Evolutionary conservation across 176 grass and related monocot genomes (phyloP).

Genomic region (Phragmites australis): DNA sequence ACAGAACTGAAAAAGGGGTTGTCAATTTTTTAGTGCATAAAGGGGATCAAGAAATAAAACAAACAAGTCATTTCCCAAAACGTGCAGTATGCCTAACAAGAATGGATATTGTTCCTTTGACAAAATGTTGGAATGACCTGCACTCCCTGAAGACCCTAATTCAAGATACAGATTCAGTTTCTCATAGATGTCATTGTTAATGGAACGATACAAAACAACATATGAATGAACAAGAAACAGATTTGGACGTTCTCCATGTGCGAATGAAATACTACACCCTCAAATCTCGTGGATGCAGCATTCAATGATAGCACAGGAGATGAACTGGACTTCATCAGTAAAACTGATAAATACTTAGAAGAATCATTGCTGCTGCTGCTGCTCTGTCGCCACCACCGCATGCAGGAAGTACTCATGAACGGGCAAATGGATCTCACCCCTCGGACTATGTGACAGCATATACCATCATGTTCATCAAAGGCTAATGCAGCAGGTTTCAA

Average conservation of each 20-base stretch:
- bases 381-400: no score
- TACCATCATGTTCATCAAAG: neutral
- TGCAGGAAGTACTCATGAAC: no score
- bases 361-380: neutral
- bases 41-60: neutral
- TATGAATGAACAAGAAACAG: neutral
- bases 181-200: neutral
- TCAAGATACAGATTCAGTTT: neutral
- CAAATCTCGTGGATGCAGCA: constrained; percentile 9
- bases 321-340: neutral
- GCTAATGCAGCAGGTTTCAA: constrained; percentile 15
- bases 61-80: neutral
- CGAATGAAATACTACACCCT: constrained; percentile 14
- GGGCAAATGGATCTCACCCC: constrained; percentile 13
- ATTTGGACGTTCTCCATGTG: neutral
- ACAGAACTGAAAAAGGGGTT: neutral
- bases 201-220: neutral
- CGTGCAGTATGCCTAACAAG: neutral
- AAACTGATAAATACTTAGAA: neutral
- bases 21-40: neutral
- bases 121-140: neutral
- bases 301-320: constrained; percentile 24
- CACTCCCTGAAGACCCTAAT: neutral
- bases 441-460: neutral
- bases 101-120: neutral